Conservation (phyloP, 495 filamentous ascomycete species). For the Friedmanniomyces simplex region DNA sequence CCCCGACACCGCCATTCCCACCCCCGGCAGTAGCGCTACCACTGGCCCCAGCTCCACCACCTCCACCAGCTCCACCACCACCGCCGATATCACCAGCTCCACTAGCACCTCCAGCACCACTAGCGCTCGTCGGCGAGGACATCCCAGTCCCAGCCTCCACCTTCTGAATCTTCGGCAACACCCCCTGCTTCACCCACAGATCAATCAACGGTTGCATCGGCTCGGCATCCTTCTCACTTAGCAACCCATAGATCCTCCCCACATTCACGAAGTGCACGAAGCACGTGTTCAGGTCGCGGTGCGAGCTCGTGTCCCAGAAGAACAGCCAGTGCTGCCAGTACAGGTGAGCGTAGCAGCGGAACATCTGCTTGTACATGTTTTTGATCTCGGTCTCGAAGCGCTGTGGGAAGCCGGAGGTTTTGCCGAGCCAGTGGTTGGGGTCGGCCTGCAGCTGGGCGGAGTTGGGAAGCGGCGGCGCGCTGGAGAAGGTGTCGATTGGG, state of each 20-base stretch:
- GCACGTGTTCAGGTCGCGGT: slow-evolving; percentile 86
- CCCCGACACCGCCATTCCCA: too few relatives aligned
- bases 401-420: slow-evolving; percentile 76
- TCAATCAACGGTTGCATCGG: slow-evolving; percentile 90
- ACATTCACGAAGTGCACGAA: slow-evolving; percentile 90
- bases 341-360: slow-evolving; percentile 87
- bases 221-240: slow-evolving; percentile 75
- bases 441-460: slow-evolving; percentile 39
- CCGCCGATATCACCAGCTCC: background rate
- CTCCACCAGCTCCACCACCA: background rate
- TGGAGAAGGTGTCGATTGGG: slow-evolving; percentile 51
- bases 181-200: slow-evolving; percentile 74
- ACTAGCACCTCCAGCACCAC: background rate
- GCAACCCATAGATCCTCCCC: slow-evolving; percentile 70
- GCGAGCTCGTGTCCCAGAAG: slow-evolving; percentile 78
- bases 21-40: too few relatives aligned
- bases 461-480: slow-evolving; percentile 39
- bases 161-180: slow-evolving; percentile 45
- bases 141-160: background rate
- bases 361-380: slow-evolving; percentile 93
- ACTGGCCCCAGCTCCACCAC: background rate
- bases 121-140: background rate
- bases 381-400: slow-evolving; percentile 77
- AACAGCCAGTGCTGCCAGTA: slow-evolving; percentile 68
- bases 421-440: slow-evolving; percentile 67